Evolutionary conservation across 1,284 basidiomycete genomes (phyloP).

Genomic region (Cerrena zonata): DNA sequence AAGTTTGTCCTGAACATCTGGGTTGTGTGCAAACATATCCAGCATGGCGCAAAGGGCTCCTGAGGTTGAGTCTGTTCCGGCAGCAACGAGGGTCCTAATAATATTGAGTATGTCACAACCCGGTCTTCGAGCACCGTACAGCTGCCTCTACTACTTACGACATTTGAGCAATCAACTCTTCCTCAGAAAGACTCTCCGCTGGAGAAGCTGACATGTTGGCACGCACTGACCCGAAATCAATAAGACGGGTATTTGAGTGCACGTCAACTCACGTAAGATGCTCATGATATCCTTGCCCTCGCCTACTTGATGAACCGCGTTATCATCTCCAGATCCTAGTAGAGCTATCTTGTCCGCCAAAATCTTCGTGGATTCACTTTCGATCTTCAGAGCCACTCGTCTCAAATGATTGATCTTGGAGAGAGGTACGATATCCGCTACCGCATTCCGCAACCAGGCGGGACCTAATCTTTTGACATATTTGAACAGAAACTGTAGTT

Average conservation of each 20-base stretch:
- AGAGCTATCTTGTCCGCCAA: conserved; percentile 36
- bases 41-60: conserved; percentile 9
- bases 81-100: conserved; percentile 16
- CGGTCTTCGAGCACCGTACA: neutral
- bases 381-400: conserved; percentile 35
- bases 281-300: conserved; percentile 44
- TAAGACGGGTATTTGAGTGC: neutral
- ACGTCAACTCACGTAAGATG: conserved; percentile 33
- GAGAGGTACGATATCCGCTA: conserved; percentile 32
- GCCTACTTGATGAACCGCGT: conserved; percentile 27
- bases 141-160: conserved; percentile 13
- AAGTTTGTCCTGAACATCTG: no score
- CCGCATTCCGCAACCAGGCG: conserved; percentile 28
- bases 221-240: conserved; percentile 13
- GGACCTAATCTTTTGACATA: conserved; percentile 17
- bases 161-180: conserved; percentile 24
- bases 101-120: neutral
- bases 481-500: conserved; percentile 30
- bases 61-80: conserved; percentile 8
- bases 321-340: conserved; percentile 31
- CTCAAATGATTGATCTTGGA: conserved; percentile 27
- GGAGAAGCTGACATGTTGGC: conserved; percentile 22
- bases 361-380: conserved; percentile 32
- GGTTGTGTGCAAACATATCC: conserved; percentile 5
- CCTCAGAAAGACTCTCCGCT: conserved; percentile 15